Base-by-base conservation (phyloP, 2,329 filamentous ascomycete species). In the Onygena corvina region DNA sequence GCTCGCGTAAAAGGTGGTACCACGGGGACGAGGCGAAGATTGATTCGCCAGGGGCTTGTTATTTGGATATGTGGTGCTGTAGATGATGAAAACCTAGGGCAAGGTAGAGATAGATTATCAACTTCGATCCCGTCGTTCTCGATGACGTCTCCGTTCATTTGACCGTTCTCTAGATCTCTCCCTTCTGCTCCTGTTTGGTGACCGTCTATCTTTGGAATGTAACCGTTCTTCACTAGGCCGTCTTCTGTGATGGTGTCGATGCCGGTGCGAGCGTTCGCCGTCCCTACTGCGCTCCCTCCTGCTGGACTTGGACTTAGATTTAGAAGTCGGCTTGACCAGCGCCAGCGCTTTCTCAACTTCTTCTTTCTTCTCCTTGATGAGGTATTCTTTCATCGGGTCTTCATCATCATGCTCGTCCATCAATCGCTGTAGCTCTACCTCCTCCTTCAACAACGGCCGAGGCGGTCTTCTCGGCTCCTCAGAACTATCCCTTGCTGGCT, bases 321-420 rank as follows among this genome's bases (percentile, higher is more conserved):
- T 31, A n/a, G n/a, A n/a, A n/a, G n/a, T 42, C 12, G 11, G 12
- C 27, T 46, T 34, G 4, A 47, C 46, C 18, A 36, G 30, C 54
- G 73, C 72, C 57, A 84, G 67, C 2, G 86, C 89, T 51, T 77
- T 76, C 49, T 84, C 80, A 9, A 94, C 77, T 63, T 94, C 86
- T 62, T 87, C 86, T 67, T 85, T 88, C 75, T 96, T 95, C 67
- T 94, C 84, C 55, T 90, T 79, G 47, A 95, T 80, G 55, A 96
- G 64, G 59, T 86, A 95, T 31, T 79, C 80, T 67, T 94, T 95
- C 92, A 98, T 98, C 0, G 92, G 92, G 64, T 98, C 92, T 53
- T 96, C 90, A 20, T 95, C 89, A 56, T 96, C 92, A 55, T 93
- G 84, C 12, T 90, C 81, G 27, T 77, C 71, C 47, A 93, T 79